phyloP scores from a whole-genome alignment of 208 protist species.

The Balamuthia mandrillaris region DNA sequence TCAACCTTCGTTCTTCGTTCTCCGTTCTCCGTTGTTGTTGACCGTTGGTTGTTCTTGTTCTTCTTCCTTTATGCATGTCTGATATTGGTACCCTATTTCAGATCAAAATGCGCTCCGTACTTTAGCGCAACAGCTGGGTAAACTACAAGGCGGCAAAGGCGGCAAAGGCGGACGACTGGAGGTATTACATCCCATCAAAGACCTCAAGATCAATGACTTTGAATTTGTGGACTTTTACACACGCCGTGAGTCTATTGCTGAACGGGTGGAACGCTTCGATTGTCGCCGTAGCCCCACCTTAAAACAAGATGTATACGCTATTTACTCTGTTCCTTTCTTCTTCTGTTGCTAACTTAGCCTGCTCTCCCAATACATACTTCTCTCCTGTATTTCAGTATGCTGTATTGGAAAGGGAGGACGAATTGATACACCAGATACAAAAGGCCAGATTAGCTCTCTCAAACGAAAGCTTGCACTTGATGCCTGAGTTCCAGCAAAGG shows the following conservation, averaged over 20 bases:
- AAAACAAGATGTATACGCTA: no score
- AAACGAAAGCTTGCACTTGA: conserved; percentile 53
- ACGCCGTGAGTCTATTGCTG: no score
- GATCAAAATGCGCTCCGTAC: background rate
- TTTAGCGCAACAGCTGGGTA: conserved; percentile 17
- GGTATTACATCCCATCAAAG: conserved; percentile 43
- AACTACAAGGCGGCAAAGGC: background rate
- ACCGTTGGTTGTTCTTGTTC: background rate
- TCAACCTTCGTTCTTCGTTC: no score
- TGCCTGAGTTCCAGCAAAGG: conserved; percentile 72
- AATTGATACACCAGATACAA: background rate
- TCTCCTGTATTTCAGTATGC: background rate
- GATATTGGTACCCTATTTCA: background rate
- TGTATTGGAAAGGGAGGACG: no score
- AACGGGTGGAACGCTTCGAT: no score
- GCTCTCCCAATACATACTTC: background rate
- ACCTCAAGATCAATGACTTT: conserved; percentile 64
- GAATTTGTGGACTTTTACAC: conserved; percentile 55
- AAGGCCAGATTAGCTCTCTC: background rate
- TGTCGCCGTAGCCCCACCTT: no score
- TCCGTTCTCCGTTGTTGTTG: background rate
- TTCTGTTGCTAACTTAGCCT: background rate
- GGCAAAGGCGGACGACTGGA: conserved; percentile 39
- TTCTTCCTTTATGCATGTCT: background rate
- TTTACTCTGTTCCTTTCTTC: background rate